Percentiles rank a stretch among this genome's conserved stretches.
Evolutionary conservation across 2,329 filamentous ascomycete genomes (phyloP).

Genomic region (Diaporthe sp.): DNA sequence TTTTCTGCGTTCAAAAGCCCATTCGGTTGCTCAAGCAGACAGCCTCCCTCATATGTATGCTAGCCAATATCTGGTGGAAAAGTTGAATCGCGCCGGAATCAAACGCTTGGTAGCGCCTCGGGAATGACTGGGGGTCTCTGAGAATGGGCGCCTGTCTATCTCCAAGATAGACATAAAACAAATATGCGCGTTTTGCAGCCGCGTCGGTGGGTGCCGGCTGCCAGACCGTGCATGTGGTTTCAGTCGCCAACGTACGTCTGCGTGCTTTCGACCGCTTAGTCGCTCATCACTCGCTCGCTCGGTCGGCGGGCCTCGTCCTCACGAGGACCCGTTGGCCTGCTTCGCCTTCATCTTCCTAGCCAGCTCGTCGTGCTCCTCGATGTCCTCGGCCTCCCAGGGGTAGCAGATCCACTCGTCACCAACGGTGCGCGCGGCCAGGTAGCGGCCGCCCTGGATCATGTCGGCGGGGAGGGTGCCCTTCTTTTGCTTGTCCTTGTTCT

Average conservation of each 20-base stretch:
- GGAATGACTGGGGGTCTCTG: background rate
- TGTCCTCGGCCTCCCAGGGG: conserved; percentile 96
- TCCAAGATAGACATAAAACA: background rate
- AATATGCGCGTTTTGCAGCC: background rate
- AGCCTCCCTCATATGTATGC: background rate
- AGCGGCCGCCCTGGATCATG: conserved; percentile 80
- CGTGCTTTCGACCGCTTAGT: background rate
- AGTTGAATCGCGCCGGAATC: background rate
- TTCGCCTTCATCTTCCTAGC: conserved; percentile 64
- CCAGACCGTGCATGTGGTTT: background rate
- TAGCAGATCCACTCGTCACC: conserved; percentile 99
- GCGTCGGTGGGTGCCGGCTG: background rate
- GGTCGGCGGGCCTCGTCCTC: background rate
- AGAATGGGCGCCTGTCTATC: background rate
- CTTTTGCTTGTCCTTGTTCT: conserved; percentile 98
- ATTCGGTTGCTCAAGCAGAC: background rate
- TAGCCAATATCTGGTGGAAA: background rate
- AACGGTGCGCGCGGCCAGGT: conserved; percentile 88
- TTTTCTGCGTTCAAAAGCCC: background rate
- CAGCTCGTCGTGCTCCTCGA: conserved; percentile 88
- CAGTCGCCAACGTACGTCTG: background rate
- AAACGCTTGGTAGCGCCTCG: no score
- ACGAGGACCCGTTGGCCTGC: conserved; percentile 35
- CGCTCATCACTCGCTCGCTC: background rate
- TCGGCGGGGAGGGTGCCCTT: conserved; percentile 86